phyloP scores from a whole-genome alignment of 371 early-diverging fungal genomes.

The Mortierella polycephala region DNA sequence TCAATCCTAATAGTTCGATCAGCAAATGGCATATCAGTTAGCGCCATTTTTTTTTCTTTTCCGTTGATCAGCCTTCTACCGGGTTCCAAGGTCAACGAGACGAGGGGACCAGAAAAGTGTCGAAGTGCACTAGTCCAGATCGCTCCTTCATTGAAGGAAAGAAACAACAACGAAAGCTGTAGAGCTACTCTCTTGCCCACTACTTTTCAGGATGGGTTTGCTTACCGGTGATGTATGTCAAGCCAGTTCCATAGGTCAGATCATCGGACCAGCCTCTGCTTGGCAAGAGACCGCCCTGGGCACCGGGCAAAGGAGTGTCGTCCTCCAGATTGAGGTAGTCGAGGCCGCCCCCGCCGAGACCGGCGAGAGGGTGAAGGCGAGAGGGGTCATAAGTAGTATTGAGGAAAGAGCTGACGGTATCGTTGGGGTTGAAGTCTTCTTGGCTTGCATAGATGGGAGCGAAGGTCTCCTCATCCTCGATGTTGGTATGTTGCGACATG shows the following conservation, averaged over 20 bases:
- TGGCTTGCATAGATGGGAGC: constrained; percentile 50
- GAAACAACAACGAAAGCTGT: neutral
- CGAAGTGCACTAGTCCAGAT: too few species aligned
- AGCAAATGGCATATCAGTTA: neutral
- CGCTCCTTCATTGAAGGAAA: too few species aligned
- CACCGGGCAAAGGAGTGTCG: constrained; percentile 28
- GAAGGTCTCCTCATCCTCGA: constrained; percentile 54
- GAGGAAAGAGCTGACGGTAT: constrained; percentile 68
- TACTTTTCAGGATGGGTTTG: neutral
- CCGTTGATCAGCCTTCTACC: too few species aligned
- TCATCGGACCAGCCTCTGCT: constrained; percentile 86
- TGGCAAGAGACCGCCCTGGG: constrained; percentile 70
- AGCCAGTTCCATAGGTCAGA: constrained; percentile 89
- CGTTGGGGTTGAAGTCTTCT: constrained; percentile 59
- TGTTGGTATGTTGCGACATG: constrained; percentile 42
- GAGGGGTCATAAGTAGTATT: constrained; percentile 61
- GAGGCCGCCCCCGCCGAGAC: constrained; percentile 63
- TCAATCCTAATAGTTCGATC: constrained; percentile 56
- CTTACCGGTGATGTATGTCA: constrained; percentile 79
- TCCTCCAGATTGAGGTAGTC: constrained; percentile 70
- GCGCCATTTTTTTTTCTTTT: neutral
- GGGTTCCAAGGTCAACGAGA: too few species aligned
- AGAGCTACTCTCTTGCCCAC: neutral
- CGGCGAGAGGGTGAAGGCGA: constrained; percentile 68
- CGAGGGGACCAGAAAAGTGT: too few species aligned